Evolutionary conservation across 2,329 filamentous ascomycete species (phyloP), one percentile per base, ranked within the genome.

Genomic region (Fusarium sp.): DNA sequence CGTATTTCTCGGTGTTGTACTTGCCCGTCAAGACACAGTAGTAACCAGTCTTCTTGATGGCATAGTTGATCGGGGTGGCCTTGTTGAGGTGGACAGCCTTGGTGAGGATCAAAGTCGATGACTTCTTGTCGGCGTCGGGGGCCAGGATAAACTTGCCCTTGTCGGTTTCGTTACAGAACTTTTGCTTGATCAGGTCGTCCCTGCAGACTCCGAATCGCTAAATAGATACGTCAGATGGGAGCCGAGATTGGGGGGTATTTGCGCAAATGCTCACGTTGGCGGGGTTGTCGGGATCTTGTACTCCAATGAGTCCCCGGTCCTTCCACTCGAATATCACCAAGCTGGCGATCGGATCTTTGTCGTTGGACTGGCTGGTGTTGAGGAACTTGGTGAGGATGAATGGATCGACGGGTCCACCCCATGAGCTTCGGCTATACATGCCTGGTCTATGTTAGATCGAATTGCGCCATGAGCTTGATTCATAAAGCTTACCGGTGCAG

Each of bases 251-350:
- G 32, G 47, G 22, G 32, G 57, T 57, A 25, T 27, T 52, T 56
- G 62, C 52, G 54, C 70, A 59, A 57, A 58, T 52, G 74, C 84
- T 76, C 87, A 92, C 90, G 79, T 88, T 86, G 57, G 84, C 81
- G 37, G 88, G 85, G 62, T 88, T 87, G 17, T 87, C 83, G 32
- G 87, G 86, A 60, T 90, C 86, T 38, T 88, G 88, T 68, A 93
- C 88, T 50, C 96, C 95, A 73, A 99, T 91, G 65, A 96, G 87
- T 61, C 90, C 85, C 80, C 93, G 91, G 80, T 99, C 97, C 76
- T 89, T 91, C 94, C 95, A 99, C 84, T 99, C 96, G 82, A 98
- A 99, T 73, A 99, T 92, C 62, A 98, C 88, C 77, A 98, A 84
- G 82, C 95, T 97, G 74, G 95, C 92, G 50, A 94, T 87, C 6